Percentiles rank a stretch among this genome's conserved stretches.
phyloP scores from a whole-genome alignment of 179 eudicot species.

The Silene noctiflora region DNA sequence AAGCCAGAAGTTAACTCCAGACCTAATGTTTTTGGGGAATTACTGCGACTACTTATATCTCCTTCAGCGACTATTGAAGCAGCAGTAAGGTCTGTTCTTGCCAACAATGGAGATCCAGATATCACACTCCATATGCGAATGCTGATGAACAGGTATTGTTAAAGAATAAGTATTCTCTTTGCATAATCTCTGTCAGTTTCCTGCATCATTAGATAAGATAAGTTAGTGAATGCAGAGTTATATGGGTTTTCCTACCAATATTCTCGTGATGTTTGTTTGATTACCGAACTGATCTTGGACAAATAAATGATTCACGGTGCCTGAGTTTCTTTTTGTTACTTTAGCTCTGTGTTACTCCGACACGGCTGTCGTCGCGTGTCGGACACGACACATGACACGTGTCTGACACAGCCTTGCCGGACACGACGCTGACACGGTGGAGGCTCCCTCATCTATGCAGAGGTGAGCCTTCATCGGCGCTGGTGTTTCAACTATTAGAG shows the following conservation, averaged over 20 bases:
- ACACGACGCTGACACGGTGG: no score
- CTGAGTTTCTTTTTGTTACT: no score
- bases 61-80: slow-evolving; percentile 68
- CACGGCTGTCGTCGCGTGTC: no score
- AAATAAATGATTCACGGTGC: no score
- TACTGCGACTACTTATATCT: slow-evolving; percentile 70
- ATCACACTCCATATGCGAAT: slow-evolving; percentile 87
- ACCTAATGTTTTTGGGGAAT: slow-evolving; percentile 92
- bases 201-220: not conserved
- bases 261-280: no score
- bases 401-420: no score
- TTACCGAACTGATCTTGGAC: no score
- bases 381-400: no score
- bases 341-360: no score
- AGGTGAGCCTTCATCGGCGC: no score
- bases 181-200: not conserved
- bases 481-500: no score
- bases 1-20: slow-evolving; percentile 57
- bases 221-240: not conserved
- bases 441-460: no score
- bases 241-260: not conserved
- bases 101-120: slow-evolving; percentile 59
- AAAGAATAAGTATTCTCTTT: not conserved
- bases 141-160: slow-evolving; percentile 75
- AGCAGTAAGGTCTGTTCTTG: slow-evolving; percentile 72